These are phyloP conservation scores for Aspergillus leporis DNA, from an alignment of 495 filamentous ascomycete species.

Conservation along the genomic window DNA sequence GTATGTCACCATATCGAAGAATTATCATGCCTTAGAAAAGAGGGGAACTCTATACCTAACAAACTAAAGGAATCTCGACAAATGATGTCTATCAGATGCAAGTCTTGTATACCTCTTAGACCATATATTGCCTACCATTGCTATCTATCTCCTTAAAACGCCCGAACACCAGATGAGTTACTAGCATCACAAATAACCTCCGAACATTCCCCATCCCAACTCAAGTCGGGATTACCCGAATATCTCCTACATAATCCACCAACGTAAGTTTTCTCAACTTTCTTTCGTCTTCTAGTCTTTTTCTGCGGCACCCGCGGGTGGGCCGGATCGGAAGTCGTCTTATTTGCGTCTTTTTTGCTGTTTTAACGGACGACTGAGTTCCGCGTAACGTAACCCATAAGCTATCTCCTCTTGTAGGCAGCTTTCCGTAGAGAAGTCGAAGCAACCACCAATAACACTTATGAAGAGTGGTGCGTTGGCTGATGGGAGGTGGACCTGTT, in stretches of 20 bases:
- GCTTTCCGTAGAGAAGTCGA: too few relatives aligned
- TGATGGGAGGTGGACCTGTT: too few relatives aligned
- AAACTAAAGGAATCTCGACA: too few relatives aligned
- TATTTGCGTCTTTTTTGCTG: not conserved
- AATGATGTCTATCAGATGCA: too few relatives aligned
- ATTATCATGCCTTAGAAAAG: too few relatives aligned
- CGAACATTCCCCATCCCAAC: not conserved
- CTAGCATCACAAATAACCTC: not conserved
- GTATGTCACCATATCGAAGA: too few relatives aligned
- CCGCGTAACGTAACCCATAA: not conserved
- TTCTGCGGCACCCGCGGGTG: slow-evolving; percentile 9
- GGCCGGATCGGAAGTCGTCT: not conserved
- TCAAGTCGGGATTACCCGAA: not conserved
- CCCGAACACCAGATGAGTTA: not conserved
- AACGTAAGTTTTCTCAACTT: slow-evolving; percentile 3
- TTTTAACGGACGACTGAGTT: not conserved
- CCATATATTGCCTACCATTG: too few relatives aligned
- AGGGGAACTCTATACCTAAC: too few relatives aligned
- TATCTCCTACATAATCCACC: not conserved
- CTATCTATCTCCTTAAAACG: not conserved
- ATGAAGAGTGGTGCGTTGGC: too few relatives aligned
- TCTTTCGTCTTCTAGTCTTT: slow-evolving; percentile 4
- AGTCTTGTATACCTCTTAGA: too few relatives aligned
- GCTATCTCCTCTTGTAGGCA: too few relatives aligned
- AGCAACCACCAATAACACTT: too few relatives aligned